Evolutionary conservation across 23 red algal species (phyloP).

Genomic region (Gracilaria caudata): DNA sequence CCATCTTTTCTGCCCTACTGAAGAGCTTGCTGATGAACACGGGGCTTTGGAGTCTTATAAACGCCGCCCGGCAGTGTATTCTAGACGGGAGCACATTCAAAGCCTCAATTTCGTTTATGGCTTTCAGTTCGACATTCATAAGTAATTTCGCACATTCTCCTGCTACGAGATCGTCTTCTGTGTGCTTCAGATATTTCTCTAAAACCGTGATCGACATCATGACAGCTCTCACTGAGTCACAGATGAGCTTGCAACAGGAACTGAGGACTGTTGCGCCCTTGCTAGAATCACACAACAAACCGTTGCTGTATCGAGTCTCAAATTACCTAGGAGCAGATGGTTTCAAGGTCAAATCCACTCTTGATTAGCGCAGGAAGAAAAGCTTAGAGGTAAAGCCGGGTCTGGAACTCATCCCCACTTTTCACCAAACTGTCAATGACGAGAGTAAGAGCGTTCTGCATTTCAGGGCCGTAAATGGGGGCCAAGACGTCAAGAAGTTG

Average conservation of each 20-base stretch:
- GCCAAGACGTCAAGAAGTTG: slow-evolving; percentile 17
- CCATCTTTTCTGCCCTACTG: neutral
- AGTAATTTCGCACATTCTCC: slow-evolving; percentile 10
- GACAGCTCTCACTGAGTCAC: neutral
- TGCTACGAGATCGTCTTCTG: neutral
- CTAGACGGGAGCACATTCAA: neutral
- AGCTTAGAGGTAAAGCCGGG: neutral
- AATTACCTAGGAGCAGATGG: slow-evolving; percentile 14
- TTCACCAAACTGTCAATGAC: slow-evolving; percentile 9
- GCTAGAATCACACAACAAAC: neutral
- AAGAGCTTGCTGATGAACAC: slow-evolving; percentile 7
- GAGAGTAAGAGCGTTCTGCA: neutral
- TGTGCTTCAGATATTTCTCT: neutral
- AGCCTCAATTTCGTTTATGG: neutral
- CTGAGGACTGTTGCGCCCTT: neutral
- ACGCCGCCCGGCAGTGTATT: slow-evolving; percentile 39
- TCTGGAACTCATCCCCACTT: neutral
- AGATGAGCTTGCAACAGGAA: slow-evolving; percentile 32
- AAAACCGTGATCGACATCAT: neutral
- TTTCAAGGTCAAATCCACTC: slow-evolving; percentile 37
- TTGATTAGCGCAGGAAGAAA: slow-evolving; percentile 34
- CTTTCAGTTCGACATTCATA: neutral
- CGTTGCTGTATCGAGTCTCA: neutral
- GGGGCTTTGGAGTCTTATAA: neutral
- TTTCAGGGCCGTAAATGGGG: slow-evolving; percentile 5